Evolutionary conservation across 257 asterid genomes (phyloP), one percentile per base, ranked within the genome.

Genomic region (Nyctanthes arbortristis): DNA sequence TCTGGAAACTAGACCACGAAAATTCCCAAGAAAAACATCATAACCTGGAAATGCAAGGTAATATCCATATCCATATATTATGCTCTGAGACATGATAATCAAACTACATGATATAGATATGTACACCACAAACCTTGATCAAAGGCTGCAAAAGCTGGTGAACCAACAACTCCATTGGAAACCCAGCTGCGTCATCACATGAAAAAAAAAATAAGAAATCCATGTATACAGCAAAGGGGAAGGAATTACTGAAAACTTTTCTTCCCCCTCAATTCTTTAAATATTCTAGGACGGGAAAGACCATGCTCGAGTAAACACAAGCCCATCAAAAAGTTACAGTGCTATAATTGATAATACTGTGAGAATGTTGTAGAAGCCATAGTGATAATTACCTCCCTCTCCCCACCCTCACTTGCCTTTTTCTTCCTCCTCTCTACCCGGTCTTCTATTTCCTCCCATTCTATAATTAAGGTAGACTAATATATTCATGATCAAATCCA

Each of bases 71-170:
- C 25, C 52, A 71, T 70, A 63, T 68, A 27, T 52, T 52, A 52
- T 52, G 59, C 59, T n/a, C 3, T 8, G 59, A 22, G 7, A 20
- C 10, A 32, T 2, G n/a, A n/a, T 18, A 58, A 34, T 24, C 20
- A 2, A 22, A 37, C 5, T 34, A 11, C 28, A 67, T 12, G 55
- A 4, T 62, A 57, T 33, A 63, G 35, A 66, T 28, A 66, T 58
- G 74, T 66, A 40, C 4, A 43, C 61, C 55, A 69, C 81, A 57
- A 80, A 94, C 99, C 99, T 88, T 94, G 97, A 87, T 94, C 97
- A 54, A 78, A 94, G 69, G 99, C 99, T 28, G 99, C 99, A 86
- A 94, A 94, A 71, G 99, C 97, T 72, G 99, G 99, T 68, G 99
- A 94, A 65, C 99, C 99, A 73, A 94, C 93, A 16, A 94, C 91